Evolutionary conservation across 176 grass and related monocot species (phyloP).

Genomic region (Paspalum vaginatum): DNA sequence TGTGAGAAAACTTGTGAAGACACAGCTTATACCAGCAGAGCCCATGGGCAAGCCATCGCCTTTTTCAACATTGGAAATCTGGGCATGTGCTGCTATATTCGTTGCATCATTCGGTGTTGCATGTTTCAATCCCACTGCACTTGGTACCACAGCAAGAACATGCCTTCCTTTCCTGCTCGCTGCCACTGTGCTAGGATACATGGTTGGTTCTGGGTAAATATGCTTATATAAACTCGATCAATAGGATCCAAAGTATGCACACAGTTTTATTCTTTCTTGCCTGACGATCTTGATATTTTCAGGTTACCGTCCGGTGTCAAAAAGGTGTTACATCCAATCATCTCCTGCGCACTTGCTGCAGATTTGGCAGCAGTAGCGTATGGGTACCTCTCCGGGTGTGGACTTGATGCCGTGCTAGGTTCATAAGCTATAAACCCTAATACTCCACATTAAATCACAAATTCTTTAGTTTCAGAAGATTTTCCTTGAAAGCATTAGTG

Average conservation of each 20-base stretch:
- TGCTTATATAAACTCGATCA: conserved; percentile 19
- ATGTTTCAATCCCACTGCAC: conserved; percentile 48
- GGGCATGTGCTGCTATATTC: conserved; percentile 66
- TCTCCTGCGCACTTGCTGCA: conserved; percentile 78
- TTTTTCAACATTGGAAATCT: conserved; percentile 57
- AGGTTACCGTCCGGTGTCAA: conserved; percentile 76
- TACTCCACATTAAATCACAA: neutral
- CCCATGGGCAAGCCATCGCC: conserved; percentile 77
- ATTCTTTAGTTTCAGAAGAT: neutral
- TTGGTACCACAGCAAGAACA: conserved; percentile 77
- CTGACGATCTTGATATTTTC: conserved; percentile 30
- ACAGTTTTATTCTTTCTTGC: neutral
- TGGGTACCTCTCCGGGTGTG: conserved; percentile 63
- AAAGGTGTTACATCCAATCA: conserved; percentile 87
- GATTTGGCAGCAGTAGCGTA: conserved; percentile 68
- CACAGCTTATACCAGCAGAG: conserved; percentile 78
- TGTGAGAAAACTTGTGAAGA: conserved; percentile 79
- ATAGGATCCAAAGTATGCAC: conserved; percentile 15
- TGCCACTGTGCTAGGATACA: conserved; percentile 84
- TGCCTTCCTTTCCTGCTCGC: conserved; percentile 86
- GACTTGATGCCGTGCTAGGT: conserved; percentile 85
- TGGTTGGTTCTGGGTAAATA: conserved; percentile 93
- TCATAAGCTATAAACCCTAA: conserved; percentile 35
- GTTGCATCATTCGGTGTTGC: conserved; percentile 63
- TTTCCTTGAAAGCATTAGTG: neutral